Base-by-base conservation (phyloP, 2,329 filamentous ascomycete genomes). In the Penicillium sp. region DNA sequence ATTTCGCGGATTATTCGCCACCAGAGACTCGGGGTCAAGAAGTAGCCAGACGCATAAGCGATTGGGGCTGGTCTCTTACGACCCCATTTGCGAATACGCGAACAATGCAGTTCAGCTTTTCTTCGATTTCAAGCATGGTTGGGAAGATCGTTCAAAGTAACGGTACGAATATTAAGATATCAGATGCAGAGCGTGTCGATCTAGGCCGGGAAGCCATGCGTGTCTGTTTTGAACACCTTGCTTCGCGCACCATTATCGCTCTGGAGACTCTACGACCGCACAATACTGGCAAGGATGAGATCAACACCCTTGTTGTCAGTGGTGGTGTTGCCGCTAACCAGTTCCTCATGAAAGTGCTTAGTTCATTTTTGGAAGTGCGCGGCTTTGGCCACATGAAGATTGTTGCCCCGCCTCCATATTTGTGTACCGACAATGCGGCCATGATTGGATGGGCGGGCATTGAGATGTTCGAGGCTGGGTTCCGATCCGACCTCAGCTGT, bases 381-480 rank as follows among this genome's bases (percentile, higher is more conserved):
- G 90, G 90, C 0, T 87, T 85, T 68, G 69, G 70, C 0, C 66
- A 84, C 61, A 72, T 95, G 29, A 66, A 80, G 11, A 73, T 97
- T 8, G 75, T 87, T 31, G 89, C 88, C 54, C 93, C 94, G n/a
- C 92, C 92, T 3, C 75, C 84, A 10, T 79, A 81, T 41, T 80
- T 93, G 52, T 97, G 94, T 70, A 97, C 91, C 0, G 94, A 99
- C 69, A 97, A 99, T 74, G 94, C 94, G 13, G 91, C 92, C 47
- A 99, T 99, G 94, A 92, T 97, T 71, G 93, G 89, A 1, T 97
- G 94, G 93, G 82, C 92, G 1, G 94, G 89, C 0, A 82, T 92
- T 63, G 92, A 97, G 76, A 97, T 99, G 92, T 97, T 84, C 69
- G 83, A 89, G 72, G 85, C 84, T 1, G 92, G 93, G 0, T 92